phyloP scores from a whole-genome alignment of 1,284 basidiomycete genomes.

The Austropuccinia psidii region DNA sequence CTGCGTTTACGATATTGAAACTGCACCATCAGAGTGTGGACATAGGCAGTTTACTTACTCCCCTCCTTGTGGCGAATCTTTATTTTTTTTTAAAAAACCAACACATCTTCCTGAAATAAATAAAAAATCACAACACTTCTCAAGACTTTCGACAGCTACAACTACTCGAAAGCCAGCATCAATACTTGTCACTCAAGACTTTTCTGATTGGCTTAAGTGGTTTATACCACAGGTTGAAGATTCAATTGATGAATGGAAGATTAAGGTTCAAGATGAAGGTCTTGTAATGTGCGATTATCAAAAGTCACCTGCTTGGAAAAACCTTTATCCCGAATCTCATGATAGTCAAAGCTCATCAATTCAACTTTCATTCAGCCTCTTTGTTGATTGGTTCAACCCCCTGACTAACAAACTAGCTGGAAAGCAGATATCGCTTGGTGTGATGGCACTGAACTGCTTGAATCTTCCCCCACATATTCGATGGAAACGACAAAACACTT shows the following conservation, averaged over 20 bases:
- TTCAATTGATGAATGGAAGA: constrained; percentile 21
- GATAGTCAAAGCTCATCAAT: too few species aligned
- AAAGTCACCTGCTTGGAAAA: not conserved
- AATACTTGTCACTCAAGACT: not conserved
- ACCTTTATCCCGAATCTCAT: too few species aligned
- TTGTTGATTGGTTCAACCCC: not conserved
- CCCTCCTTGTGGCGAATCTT: too few species aligned
- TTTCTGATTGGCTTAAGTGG: constrained; percentile 5
- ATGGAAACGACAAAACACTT: not conserved
- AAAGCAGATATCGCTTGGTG: not conserved
- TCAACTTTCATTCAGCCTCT: not conserved
- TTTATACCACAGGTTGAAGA: constrained; percentile 8
- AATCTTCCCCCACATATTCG: not conserved
- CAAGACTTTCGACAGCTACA: too few species aligned
- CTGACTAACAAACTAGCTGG: not conserved
- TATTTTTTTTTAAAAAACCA: too few species aligned
- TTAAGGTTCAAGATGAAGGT: too few species aligned
- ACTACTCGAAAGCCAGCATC: too few species aligned
- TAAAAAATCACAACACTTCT: too few species aligned
- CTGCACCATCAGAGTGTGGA: too few species aligned
- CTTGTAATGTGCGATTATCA: not conserved
- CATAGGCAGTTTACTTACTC: too few species aligned
- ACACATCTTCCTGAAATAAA: too few species aligned
- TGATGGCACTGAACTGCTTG: not conserved
- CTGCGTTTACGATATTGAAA: too few species aligned